Percentiles rank a stretch among this genome's conserved stretches.
These are phyloP conservation scores for Crataegus laevigata DNA, from an alignment of 306 rosid species.

Conservation along the genomic window DNA sequence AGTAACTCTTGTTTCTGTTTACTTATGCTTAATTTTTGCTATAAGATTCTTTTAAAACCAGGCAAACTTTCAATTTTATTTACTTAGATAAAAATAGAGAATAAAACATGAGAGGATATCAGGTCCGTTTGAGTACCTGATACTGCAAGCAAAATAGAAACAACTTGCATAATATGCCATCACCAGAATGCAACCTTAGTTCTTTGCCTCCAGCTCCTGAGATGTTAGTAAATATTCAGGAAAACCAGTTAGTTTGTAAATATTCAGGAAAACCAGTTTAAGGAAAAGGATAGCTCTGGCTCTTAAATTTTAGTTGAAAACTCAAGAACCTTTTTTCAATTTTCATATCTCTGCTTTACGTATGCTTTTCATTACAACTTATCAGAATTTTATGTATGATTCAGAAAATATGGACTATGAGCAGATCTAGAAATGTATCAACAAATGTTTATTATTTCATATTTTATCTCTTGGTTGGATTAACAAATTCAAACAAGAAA, in stretches of 20 bases:
- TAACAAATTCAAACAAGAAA: too few relatives aligned
- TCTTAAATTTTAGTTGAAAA: not conserved
- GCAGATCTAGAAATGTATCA: not conserved
- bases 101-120: not conserved
- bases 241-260: too few relatives aligned
- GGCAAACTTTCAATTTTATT: not conserved
- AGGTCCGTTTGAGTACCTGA: not conserved
- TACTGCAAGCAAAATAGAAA: not conserved
- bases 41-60: not conserved
- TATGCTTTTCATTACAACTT: not conserved
- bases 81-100: not conserved
- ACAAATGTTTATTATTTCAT: too few relatives aligned
- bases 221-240: not conserved
- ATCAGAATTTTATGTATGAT: not conserved
- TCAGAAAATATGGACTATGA: not conserved
- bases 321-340: not conserved
- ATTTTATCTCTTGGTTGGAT: not conserved
- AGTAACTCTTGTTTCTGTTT: conserved; percentile 28
- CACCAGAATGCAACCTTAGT: not conserved
- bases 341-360: not conserved
- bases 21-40: not conserved
- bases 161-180: not conserved
- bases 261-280: not conserved
- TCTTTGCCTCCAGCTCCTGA: not conserved
- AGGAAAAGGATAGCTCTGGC: not conserved